Percentiles rank a stretch among this genome's conserved stretches.
These are phyloP conservation scores for Botryotinia narcissicola DNA, from an alignment of 2,329 filamentous ascomycete genomes.

Conservation along the genomic window DNA sequence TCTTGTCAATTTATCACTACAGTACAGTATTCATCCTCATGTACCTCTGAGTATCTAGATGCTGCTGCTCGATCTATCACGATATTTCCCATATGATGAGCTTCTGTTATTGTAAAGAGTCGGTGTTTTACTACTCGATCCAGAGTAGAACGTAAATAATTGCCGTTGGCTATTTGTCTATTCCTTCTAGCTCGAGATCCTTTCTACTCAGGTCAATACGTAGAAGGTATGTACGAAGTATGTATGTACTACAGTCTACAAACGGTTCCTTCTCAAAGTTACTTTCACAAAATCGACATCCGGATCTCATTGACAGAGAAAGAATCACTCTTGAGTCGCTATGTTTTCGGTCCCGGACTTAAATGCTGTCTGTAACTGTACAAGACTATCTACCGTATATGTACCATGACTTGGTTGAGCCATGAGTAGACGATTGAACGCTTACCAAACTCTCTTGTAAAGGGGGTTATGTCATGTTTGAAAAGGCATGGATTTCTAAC, in stretches of 20 bases:
- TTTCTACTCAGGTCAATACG: background rate
- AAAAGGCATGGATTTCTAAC: background rate
- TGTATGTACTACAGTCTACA: background rate
- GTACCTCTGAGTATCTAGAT: background rate
- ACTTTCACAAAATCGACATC: background rate
- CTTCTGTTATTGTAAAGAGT: background rate
- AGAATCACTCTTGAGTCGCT: background rate
- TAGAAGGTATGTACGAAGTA: background rate
- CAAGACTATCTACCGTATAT: background rate
- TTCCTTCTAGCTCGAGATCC: background rate
- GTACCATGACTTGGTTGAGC: conserved; percentile 4
- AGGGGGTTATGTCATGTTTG: conserved; percentile 2
- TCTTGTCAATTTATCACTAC: background rate
- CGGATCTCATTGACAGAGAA: background rate
- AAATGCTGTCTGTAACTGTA: background rate
- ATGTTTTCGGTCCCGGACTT: background rate
- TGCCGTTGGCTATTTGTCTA: background rate
- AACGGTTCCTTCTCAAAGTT: background rate
- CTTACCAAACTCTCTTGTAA: conserved; percentile 3
- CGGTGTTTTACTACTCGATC: background rate
- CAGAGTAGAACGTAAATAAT: background rate
- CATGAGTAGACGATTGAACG: background rate
- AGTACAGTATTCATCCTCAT: background rate
- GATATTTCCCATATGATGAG: background rate
- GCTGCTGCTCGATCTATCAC: background rate